Percentiles rank a stretch among this genome's conserved stretches.
phyloP scores from a whole-genome alignment of 1,284 basidiomycete genomes.

The Trametes versicolor region DNA sequence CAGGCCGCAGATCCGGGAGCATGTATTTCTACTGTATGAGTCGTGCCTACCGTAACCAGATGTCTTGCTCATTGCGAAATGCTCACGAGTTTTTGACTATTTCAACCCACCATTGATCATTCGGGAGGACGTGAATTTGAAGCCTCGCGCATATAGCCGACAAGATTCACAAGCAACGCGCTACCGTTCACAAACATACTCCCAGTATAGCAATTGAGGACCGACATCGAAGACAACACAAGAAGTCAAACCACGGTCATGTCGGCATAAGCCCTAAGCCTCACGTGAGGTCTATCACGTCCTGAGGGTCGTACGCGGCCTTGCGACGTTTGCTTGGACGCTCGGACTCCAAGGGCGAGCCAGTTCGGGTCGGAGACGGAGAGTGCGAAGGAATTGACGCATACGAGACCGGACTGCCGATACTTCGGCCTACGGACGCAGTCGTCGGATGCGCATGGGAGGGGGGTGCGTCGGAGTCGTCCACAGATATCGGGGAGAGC shows the following conservation, averaged over 20 bases:
- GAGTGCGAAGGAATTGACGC: background rate
- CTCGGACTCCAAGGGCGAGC: background rate
- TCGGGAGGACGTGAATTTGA: too few relatives aligned
- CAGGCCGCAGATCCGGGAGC: background rate
- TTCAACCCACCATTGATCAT: background rate
- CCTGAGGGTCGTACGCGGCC: constrained; percentile 2
- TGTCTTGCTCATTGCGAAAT: background rate
- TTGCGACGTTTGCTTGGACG: constrained; percentile 14
- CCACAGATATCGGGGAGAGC: background rate
- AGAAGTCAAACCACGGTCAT: background rate
- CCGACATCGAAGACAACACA: background rate
- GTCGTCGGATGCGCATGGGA: background rate
- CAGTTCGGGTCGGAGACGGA: background rate
- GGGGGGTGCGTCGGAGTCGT: background rate
- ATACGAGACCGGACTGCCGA: background rate
- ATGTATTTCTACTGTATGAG: constrained; percentile 21
- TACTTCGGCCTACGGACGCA: background rate
- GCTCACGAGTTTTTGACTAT: background rate
- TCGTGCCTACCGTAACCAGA: background rate
- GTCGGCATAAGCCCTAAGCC: background rate
- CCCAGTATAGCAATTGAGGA: background rate
- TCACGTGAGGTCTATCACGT: constrained; percentile 15
- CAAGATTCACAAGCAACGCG: too few relatives aligned
- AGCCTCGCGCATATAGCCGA: background rate
- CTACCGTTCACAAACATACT: background rate